Evolutionary conservation across 768 basidiomycete genomes (phyloP), one percentile per base, ranked within the genome.

Genomic region (Podaxis sp.): DNA sequence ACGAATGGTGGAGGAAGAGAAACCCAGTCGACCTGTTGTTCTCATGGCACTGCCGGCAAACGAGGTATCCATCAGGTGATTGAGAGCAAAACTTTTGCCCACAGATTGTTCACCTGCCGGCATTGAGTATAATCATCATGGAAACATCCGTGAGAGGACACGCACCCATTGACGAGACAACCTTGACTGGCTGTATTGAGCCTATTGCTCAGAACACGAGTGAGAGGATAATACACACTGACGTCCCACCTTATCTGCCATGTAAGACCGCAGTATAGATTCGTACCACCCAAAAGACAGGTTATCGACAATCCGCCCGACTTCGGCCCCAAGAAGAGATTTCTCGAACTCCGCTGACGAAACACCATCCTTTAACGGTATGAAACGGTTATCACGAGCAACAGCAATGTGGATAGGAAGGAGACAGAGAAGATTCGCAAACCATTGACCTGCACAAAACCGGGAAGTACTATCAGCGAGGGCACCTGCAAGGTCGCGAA

Each of bases 201-300:
- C 57, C 18, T 28, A 28, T 28, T 14, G 13, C 11, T 51, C 11
- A 51, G 13, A 38, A 21, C 16, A 27, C 55, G 37, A 9, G 50
- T n/a, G 13, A 32, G 21, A 32, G 32, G 32, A 32, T 32, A 32
- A 1, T 9, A 1, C 7, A 32, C 32, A 32, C 32, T 6, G 32
- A 32, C 32, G 61, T 27, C 21, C 5, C 48, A 79, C 84, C 77
- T 82, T 87, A 18, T 73, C 72, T 0, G 82, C 80, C 80, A 83
- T 79, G 57, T 87, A 87, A 0, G 85, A 86, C 63, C 80, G 80
- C 62, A 87, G 83, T 14, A 87, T 72, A 1, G 81, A 82, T 63
- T 87, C 86, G 32, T 86, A 86, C 86, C 86, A 87, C 1, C 84
- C 85, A 56, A 87, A 78, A 0, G 82, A 79, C 4, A 87, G 66